Percentiles rank a stretch among this genome's conserved stretches.
Evolutionary conservation across 495 filamentous ascomycete genomes (phyloP).

Genomic region (Sporormia fimetaria): DNA sequence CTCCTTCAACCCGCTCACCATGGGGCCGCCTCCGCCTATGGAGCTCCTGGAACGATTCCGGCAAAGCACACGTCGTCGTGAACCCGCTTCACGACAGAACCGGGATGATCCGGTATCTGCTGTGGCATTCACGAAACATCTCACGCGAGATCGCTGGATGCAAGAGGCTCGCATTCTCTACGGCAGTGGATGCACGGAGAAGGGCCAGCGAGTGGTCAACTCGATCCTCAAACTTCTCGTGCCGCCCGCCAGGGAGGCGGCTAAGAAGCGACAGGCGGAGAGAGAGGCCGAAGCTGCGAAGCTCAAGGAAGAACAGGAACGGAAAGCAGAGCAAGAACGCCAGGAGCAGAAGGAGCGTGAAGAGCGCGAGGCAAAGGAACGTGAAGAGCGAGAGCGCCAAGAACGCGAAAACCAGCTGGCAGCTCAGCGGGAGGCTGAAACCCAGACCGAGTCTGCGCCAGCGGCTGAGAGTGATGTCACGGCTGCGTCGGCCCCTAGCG

Average conservation of each 20-base stretch:
- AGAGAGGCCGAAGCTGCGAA: conserved; percentile 29
- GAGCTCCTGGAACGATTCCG: conserved; percentile 46
- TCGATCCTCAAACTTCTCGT: conserved; percentile 64
- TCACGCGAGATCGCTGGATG: conserved; percentile 69
- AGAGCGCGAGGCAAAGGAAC: conserved; percentile 53
- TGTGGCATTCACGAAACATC: conserved; percentile 56
- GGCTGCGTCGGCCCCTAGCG: conserved; percentile 35
- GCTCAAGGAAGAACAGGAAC: conserved; percentile 36
- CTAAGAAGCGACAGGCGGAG: conserved; percentile 42
- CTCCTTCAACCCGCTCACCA: conserved; percentile 16
- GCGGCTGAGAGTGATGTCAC: conserved; percentile 26
- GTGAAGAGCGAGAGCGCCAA: conserved; percentile 50
- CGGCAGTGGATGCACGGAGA: conserved; percentile 54
- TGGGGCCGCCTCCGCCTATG: conserved; percentile 19
- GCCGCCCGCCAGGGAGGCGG: conserved; percentile 71
- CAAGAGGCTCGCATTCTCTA: conserved; percentile 86
- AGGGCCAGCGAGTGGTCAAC: conserved; percentile 56
- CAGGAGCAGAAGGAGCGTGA: conserved; percentile 37
- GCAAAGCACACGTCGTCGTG: conserved; percentile 32
- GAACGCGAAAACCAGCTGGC: conserved; percentile 49
- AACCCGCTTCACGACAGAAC: conserved; percentile 30
- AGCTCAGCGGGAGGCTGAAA: conserved; percentile 15
- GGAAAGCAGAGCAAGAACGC: conserved; percentile 39
- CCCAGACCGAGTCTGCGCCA: conserved; percentile 22
- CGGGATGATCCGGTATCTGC: conserved; percentile 53